Evolutionary conservation across 2,329 filamentous ascomycete species (phyloP).

Genomic region (Claviceps fusiformis): DNA sequence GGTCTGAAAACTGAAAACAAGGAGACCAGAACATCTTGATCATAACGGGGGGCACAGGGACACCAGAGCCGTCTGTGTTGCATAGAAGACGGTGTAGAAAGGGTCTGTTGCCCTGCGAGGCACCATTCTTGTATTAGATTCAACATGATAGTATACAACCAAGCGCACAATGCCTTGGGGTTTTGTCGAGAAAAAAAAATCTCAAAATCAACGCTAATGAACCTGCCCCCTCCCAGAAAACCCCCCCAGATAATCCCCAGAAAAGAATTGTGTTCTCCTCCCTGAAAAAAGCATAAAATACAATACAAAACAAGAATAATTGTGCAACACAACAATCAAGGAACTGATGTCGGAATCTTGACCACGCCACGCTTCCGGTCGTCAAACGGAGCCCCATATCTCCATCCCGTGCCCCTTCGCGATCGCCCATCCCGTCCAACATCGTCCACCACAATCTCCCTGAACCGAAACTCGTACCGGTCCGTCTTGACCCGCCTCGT

Average conservation of each 20-base stretch:
- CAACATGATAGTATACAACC: not conserved
- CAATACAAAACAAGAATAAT: not conserved
- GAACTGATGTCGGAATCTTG: conserved; percentile 54
- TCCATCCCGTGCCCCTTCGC: conserved; percentile 40
- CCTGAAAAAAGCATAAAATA: too few species aligned
- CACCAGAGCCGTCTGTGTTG: too few species aligned
- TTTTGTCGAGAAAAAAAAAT: not conserved
- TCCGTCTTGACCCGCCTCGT: conserved; percentile 33
- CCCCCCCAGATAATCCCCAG: not conserved
- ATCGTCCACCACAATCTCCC: conserved; percentile 41
- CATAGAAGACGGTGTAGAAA: not conserved
- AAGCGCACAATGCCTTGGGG: not conserved
- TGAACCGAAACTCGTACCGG: conserved; percentile 52
- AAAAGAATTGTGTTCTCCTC: too few species aligned
- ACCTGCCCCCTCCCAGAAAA: not conserved
- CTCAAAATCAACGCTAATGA: not conserved
- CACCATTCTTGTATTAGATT: not conserved
- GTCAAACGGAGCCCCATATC: conserved; percentile 49
- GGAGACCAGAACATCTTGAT: not conserved
- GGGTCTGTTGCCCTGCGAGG: not conserved
- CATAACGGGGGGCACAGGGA: too few species aligned
- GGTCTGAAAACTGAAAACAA: too few species aligned
- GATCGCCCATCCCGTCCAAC: conserved; percentile 41
- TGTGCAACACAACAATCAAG: too few species aligned
- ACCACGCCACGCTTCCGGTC: conserved; percentile 50